Percentiles rank a stretch among this genome's conserved stretches.
These are phyloP conservation scores for Hypomyces rosellus DNA, from an alignment of 2,329 filamentous ascomycete genomes.

Conservation along the genomic window DNA sequence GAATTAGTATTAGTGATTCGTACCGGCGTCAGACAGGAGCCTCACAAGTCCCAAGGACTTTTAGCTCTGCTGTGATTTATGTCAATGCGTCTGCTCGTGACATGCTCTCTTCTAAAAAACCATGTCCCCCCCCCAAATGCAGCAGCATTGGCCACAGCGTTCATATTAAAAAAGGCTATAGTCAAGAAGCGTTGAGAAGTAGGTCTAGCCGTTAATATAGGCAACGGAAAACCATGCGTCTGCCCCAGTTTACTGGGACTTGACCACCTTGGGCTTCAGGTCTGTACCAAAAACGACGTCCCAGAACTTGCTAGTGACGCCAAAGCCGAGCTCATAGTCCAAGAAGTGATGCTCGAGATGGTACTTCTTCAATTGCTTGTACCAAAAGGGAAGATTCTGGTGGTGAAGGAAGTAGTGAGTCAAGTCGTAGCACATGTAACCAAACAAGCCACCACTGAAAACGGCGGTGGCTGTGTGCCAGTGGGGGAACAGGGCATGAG, in stretches of 20 bases:
- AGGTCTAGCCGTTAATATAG: too few relatives aligned
- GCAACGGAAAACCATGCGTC: too few relatives aligned
- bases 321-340: slow-evolving; percentile 96
- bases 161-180: neutral
- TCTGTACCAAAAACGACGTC: slow-evolving; percentile 88
- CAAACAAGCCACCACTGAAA: slow-evolving; percentile 87
- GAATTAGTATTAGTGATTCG: too few relatives aligned
- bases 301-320: slow-evolving; percentile 95
- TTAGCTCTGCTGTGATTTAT: too few relatives aligned
- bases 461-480: slow-evolving; percentile 76
- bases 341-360: slow-evolving; percentile 96
- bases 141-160: neutral
- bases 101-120: too few relatives aligned
- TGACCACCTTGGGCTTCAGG: slow-evolving; percentile 40
- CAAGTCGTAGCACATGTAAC: slow-evolving; percentile 93
- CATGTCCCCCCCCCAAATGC: too few relatives aligned
- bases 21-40: too few relatives aligned
- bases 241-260: slow-evolving; percentile 23
- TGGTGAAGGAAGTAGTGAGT: slow-evolving; percentile 99
- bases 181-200: neutral
- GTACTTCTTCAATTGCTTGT: slow-evolving; percentile 91
- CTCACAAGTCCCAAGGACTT: too few relatives aligned
- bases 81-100: too few relatives aligned
- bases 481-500: slow-evolving; percentile 73
- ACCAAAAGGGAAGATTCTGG: slow-evolving; percentile 82